Evolutionary conservation across 2,329 filamentous ascomycete genomes (phyloP), one percentile per base, ranked within the genome.

Genomic region (Cadophora sp.): DNA sequence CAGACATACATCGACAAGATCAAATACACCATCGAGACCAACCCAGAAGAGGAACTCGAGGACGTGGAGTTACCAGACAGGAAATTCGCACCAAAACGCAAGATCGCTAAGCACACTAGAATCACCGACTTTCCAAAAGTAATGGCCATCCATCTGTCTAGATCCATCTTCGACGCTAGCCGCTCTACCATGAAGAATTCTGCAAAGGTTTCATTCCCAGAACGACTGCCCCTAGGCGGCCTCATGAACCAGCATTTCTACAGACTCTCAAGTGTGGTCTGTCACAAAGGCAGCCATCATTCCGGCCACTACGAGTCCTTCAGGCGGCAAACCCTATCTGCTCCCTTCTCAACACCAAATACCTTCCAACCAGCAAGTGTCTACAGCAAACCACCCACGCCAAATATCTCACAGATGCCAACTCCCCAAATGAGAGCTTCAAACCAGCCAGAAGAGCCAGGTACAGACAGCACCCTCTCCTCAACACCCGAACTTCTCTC

Each of bases 221-320:
- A 98, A 78, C 85, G 86, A n/a, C 80, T 99, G 2, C 88, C 92
- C 0, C 82, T 99, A 3, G 96, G 96, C 0, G 89, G 93, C 0
- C 82, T 98, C 27, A 80, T 96, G 51, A 86, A 91, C 65, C 89
- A 91, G 75, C 91, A 89, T 70, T 91, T 87, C 76, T 99, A 97
- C 80, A 93, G 90, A 74, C 83, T 99, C 5, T 85, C 97, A 0
- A 93, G 91, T 14, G 87, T 97, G 43, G 93, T 99, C 43, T 97
- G 93, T 24, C 96, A 99, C 77, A 97, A 97, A 75, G 96, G 96
- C 45, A 96, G 92, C 69, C 96, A 99, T 78, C 91, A 97, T 76
- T 97, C 94, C 74, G 96, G 96, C 0, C 96, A 99, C 77, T 99
- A 99, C 80, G 96, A 99, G 78, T 95, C 94, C 0, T 98, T 98